Evolutionary conservation across 306 rosid genomes (phyloP).

Genomic region (Dalbergia cultrata): DNA sequence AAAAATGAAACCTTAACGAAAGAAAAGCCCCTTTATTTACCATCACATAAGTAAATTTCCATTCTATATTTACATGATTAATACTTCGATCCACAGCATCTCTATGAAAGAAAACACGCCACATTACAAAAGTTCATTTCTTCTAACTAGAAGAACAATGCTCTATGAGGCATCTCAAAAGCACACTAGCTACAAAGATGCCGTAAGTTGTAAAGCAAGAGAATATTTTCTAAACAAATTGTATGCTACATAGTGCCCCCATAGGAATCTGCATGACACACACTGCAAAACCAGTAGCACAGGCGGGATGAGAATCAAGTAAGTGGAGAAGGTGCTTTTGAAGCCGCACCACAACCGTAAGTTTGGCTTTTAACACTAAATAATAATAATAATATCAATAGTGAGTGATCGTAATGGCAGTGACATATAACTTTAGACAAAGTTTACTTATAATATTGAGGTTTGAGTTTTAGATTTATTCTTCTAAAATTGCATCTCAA

Average conservation of each 20-base stretch:
- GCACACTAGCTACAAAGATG: constrained; percentile 31
- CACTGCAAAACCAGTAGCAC: neutral
- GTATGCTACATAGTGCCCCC: neutral
- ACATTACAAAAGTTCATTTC: neutral
- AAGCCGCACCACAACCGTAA: constrained; percentile 27
- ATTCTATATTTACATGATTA: neutral
- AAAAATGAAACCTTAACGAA: neutral
- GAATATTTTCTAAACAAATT: constrained; percentile 38
- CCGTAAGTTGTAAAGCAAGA: constrained; percentile 49
- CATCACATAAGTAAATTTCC: neutral
- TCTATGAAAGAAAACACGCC: neutral
- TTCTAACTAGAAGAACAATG: constrained; percentile 24
- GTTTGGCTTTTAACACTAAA: neutral
- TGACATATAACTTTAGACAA: neutral
- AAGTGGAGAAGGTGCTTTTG: constrained; percentile 38
- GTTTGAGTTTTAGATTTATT: too few relatives aligned
- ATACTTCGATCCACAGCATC: neutral
- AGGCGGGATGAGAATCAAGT: constrained; percentile 37
- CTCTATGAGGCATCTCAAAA: constrained; percentile 34
- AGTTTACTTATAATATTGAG: neutral
- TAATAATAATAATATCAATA: neutral
- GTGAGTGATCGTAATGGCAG: neutral
- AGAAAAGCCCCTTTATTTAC: neutral
- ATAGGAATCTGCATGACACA: neutral
- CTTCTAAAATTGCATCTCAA: neutral